Evolutionary conservation across 768 basidiomycete genomes (phyloP), one percentile per base, ranked within the genome.

Genomic region (Russula foetens): DNA sequence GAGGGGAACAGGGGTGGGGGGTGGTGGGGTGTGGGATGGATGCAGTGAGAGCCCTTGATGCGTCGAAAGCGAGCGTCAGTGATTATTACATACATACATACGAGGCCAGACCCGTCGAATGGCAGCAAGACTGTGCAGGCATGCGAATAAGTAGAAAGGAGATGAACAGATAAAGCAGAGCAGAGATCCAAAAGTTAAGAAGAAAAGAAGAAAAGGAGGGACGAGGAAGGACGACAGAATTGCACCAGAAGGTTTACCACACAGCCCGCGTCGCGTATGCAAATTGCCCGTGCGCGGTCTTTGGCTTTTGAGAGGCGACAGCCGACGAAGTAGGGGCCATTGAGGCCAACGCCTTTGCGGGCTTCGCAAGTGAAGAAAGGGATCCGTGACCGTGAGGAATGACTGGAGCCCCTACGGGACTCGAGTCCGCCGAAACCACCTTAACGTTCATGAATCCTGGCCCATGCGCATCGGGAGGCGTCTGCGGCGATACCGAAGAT

Each of bases 401-500:
- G 14, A 62, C 51, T 0, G 61, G 50, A 28, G 38, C 41, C 11
- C 29, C 51, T 2, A 62, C 12, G 0, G 61, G 61, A 21, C 61
- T 62, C 56, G 61, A 62, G n/a, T 62, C 61, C 26, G 46, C 61
- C 8, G 61, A 58, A 0, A 41, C 58, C 26, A 63, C 53, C 48
- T 63, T 60, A 33, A 31, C 31, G n/a, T n/a, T n/a, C n/a, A n/a
- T n/a, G 1, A 60, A 50, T 50, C 46, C 59, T 12, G 46, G 24
- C 29, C 52, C 62, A 12, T 62, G 61, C 38, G 53, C 62, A 35
- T 63, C 62, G 11, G 65, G 65, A 8, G 71, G 72, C 38, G 71
- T 73, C 26, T 67, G 65, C 1, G 71, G 72, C 56, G 71, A 68
- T 2, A 59, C 69, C 43, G 69, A 67, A 19, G 69, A 68, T 28